Base-by-base conservation (phyloP, 352 stramenopile genomes). In the Hyaloperonospora arabidopsidis region DNA sequence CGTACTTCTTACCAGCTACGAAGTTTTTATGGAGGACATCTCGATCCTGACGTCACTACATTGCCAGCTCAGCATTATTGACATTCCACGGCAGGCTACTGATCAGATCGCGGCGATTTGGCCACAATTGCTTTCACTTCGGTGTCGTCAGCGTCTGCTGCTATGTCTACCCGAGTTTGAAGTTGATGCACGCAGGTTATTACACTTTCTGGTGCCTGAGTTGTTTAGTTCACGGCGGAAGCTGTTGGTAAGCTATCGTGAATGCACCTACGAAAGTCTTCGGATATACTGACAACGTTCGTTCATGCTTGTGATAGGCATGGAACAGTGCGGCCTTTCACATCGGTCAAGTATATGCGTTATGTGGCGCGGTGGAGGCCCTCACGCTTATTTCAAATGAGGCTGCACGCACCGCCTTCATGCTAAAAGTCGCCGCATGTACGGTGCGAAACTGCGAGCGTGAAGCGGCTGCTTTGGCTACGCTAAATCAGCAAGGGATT, bases 221-320 rank as follows among this genome's bases (percentile, higher is more conserved):
- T 45, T 89, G 10, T 84, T 94, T 45, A 70, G 68, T 12, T 86
- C 81, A 49, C 77, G 81, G 10, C 74, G 79, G 18, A 88, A 87
- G 29, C 55, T 87, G 6, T 57, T 91, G 76, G 83, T 93, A 74
- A 41, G 74, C 45, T 23, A 45, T 17, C n/a, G 2, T 22, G 14
- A 39, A 25, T n/a, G 12, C 47, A 5, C 38, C n/a, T 40, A 14
- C 52, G 14, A 44, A 34, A 22, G 32, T 41, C 18, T 14, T 22
- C 21, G 53, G 32, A 23, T 17, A 7, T 17, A 28, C 43, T 60
- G 11, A 58, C 23, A 17, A 61, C 22, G 15, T 55, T 17, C 13
- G 59, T 55, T 36, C 28, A 49, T 67, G 23, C 22, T 39, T 57
- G 15, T 34, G 40, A 14, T 36, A 84, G 74, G 74, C 74, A 21